phyloP scores from a whole-genome alignment of 2,329 filamentous ascomycete genomes.

The Epichloe festucae region DNA sequence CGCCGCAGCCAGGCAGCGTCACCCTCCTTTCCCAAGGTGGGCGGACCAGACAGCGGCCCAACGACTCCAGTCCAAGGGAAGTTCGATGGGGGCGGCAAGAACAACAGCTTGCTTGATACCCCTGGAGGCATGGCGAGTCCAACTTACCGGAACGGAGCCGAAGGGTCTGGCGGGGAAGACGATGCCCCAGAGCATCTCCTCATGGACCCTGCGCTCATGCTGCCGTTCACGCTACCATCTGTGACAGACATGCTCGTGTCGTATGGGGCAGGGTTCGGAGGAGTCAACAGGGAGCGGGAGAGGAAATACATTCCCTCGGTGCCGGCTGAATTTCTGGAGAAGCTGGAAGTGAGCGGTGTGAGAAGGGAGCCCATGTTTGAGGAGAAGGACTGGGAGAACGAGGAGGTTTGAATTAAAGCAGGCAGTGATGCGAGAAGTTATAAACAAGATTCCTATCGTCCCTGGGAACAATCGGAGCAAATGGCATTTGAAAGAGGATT shows the following conservation, averaged over 20 bases:
- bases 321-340: slow-evolving; percentile 82
- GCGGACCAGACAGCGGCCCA: slow-evolving; percentile 24
- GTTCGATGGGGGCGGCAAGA: slow-evolving; percentile 18
- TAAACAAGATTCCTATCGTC: no score
- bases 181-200: slow-evolving; percentile 64
- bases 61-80: slow-evolving; percentile 29
- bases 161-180: slow-evolving; percentile 39
- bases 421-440: neutral
- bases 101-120: slow-evolving; percentile 26
- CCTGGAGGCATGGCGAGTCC: slow-evolving; percentile 29
- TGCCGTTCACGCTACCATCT: slow-evolving; percentile 90
- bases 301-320: slow-evolving; percentile 93
- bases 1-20: slow-evolving; percentile 34
- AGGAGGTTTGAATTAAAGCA: slow-evolving; percentile 33
- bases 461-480: no score
- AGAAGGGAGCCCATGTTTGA: slow-evolving; percentile 43
- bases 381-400: slow-evolving; percentile 55
- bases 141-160: slow-evolving; percentile 19
- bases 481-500: no score
- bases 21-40: slow-evolving; percentile 23
- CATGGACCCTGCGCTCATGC: slow-evolving; percentile 78
- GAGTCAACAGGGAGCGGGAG: slow-evolving; percentile 79
- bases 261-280: slow-evolving; percentile 89
- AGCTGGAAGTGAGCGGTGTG: slow-evolving; percentile 55
- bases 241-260: slow-evolving; percentile 95